Conservation (phyloP, 441 rosid species). For the Populus hybrid region DNA sequence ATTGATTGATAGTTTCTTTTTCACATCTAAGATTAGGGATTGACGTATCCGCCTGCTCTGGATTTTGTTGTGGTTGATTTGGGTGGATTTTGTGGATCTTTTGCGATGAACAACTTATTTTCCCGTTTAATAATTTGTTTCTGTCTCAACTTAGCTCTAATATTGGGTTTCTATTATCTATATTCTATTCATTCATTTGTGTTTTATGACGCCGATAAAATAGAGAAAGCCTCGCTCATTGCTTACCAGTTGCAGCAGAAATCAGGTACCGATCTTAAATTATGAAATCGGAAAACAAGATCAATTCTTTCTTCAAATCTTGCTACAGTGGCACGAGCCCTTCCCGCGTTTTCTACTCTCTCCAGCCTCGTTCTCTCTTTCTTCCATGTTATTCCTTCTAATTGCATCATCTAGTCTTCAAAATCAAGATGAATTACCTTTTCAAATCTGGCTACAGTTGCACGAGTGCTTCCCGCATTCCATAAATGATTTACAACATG, state of each 20-base stretch:
- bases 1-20: constrained; percentile 24
- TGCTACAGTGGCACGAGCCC: constrained; percentile 1
- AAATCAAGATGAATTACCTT: constrained; percentile 8
- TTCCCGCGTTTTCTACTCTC: not conserved
- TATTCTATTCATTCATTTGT: no score
- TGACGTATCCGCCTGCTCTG: not conserved
- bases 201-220: no score
- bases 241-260: not conserved
- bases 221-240: not conserved
- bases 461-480: not conserved
- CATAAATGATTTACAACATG: constrained; percentile 1
- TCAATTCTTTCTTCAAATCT: constrained; percentile 10
- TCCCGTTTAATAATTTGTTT: not conserved
- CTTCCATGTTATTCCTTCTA: no score
- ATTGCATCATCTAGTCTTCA: not conserved
- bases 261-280: not conserved
- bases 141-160: not conserved
- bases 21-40: not conserved
- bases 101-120: not conserved
- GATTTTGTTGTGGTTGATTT: not conserved
- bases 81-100: no score
- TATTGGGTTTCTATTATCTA: no score
- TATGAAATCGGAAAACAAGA: not conserved
- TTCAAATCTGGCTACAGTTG: constrained; percentile 9
- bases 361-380: no score